Conservation (phyloP, 2,329 filamentous ascomycete species). For the Xylariaceae sp. region DNA sequence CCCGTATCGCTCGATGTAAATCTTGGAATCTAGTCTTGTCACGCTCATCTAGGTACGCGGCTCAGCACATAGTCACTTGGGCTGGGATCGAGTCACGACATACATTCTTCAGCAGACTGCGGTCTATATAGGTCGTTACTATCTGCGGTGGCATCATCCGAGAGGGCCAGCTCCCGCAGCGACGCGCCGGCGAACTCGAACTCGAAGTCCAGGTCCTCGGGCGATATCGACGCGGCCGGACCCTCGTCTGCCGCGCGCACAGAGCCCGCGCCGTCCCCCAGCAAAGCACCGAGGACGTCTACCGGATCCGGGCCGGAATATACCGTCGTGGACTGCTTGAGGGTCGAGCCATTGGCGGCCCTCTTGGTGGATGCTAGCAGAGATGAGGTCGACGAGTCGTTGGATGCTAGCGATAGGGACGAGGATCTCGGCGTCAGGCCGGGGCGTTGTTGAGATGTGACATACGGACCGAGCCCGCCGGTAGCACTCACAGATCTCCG, state of each 20-base stretch:
- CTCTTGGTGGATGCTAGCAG: slow-evolving; percentile 58
- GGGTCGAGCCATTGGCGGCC: slow-evolving; percentile 59
- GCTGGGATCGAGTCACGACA: slow-evolving; percentile 25
- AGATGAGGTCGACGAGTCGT: slow-evolving; percentile 66
- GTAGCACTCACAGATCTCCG: slow-evolving; percentile 61
- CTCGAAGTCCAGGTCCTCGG: slow-evolving; percentile 52
- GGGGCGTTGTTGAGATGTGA: slow-evolving; percentile 57
- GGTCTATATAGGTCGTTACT: slow-evolving; percentile 35
- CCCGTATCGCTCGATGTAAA: slow-evolving; percentile 77
- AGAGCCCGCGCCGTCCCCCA: slow-evolving; percentile 22
- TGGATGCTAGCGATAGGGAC: slow-evolving; percentile 72
- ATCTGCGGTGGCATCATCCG: slow-evolving; percentile 18
- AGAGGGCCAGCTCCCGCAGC: slow-evolving; percentile 60
- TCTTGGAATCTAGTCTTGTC: slow-evolving; percentile 84
- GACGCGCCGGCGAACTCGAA: slow-evolving; percentile 76
- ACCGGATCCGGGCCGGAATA: slow-evolving; percentile 60
- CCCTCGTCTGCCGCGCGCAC: slow-evolving; percentile 4
- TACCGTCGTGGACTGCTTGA: slow-evolving; percentile 50
- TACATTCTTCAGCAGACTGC: slow-evolving; percentile 68
- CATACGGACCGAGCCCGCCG: slow-evolving; percentile 60
- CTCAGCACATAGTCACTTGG: slow-evolving; percentile 13
- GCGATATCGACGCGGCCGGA: slow-evolving; percentile 25
- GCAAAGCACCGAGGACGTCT: slow-evolving; percentile 52
- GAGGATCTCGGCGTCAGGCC: slow-evolving; percentile 57
- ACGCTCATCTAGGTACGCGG: slow-evolving; percentile 53